Base-by-base conservation (phyloP, 169 alveolate species). In the Fabrea salina region DNA sequence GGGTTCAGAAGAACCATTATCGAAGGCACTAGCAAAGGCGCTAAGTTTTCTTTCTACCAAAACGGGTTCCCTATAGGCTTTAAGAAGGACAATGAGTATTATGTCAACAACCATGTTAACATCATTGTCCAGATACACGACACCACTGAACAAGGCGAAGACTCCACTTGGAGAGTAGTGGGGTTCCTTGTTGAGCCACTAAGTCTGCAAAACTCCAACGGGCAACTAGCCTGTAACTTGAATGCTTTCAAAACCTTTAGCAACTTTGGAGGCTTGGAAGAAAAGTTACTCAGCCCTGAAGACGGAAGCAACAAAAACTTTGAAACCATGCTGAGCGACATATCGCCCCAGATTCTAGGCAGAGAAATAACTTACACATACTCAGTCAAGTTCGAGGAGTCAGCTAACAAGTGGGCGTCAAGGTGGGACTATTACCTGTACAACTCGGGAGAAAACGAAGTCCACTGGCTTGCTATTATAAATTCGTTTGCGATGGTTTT, bases 401-500 rank as follows among this genome's bases (percentile, higher is more conserved):
- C 95, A 70, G 85, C 80, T 0, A 84, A 79, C 7, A 80, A 84
- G 6, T 87, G 94, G 89, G 90, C 90, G 35, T 83, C 88, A 25
- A 86, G 97, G 40, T 95, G 97, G 94, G 97, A 95, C 59, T 83
- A 82, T 85, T 93, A 93, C 79, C 85, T 91, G 64, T 82, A 91
- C 70, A 76, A 68, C 64, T 78, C 87, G 0, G 83, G 88, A 32
- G 94, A 88, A 44, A 82, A 82, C 7, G 84, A 79, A 85, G 89
- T 94, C 74, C 97, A 94, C 75, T 94, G 97, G 97, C 92, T 93
- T 53, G 89, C 96, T 2, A 92, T 96, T 51, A 72, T 94, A 59
- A 89, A 91, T 79, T 89, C 96, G 8, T 64, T 94, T 57, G 87
- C 90, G 58, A 83, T 96, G 67, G 89, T 86, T 53, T 71, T 93